Conservation (phyloP, 345 rosid genomes). For the Salix suchowensis region DNA sequence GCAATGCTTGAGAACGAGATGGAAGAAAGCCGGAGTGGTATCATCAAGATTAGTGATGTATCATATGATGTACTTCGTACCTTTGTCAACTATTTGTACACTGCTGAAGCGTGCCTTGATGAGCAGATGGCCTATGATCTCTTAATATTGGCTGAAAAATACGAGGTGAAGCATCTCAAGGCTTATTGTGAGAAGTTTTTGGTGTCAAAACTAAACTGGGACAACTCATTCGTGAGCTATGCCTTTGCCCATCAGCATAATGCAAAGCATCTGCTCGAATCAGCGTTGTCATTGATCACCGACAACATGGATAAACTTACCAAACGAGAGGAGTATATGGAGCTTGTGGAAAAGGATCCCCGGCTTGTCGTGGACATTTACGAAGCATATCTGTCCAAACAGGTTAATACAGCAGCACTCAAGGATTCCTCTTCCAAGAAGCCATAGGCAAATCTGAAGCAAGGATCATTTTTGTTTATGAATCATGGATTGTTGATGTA, state of each 20-base stretch:
- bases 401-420: slow-evolving; percentile 66
- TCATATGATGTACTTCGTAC: slow-evolving; percentile 62
- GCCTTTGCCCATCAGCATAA: slow-evolving; percentile 85
- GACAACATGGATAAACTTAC: slow-evolving; percentile 82
- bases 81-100: slow-evolving; percentile 63
- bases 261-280: slow-evolving; percentile 60
- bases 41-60: slow-evolving; percentile 64
- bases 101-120: slow-evolving; percentile 75
- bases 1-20: slow-evolving; percentile 88
- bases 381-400: slow-evolving; percentile 64
- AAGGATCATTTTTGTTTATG: not conserved
- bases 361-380: slow-evolving; percentile 70
- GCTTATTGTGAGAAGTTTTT: slow-evolving; percentile 65
- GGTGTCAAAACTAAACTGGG: slow-evolving; percentile 67
- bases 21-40: slow-evolving; percentile 82
- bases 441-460: slow-evolving; percentile 1
- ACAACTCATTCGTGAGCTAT: slow-evolving; percentile 66
- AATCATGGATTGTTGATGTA: not conserved
- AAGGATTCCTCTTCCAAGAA: slow-evolving; percentile 29
- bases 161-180: slow-evolving; percentile 78
- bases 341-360: slow-evolving; percentile 75
- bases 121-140: slow-evolving; percentile 82
- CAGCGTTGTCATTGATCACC: slow-evolving; percentile 56
- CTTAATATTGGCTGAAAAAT: slow-evolving; percentile 73
- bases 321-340: slow-evolving; percentile 55